Conservation (phyloP, 805 yeast species). For the Priceomyces carsonii region DNA sequence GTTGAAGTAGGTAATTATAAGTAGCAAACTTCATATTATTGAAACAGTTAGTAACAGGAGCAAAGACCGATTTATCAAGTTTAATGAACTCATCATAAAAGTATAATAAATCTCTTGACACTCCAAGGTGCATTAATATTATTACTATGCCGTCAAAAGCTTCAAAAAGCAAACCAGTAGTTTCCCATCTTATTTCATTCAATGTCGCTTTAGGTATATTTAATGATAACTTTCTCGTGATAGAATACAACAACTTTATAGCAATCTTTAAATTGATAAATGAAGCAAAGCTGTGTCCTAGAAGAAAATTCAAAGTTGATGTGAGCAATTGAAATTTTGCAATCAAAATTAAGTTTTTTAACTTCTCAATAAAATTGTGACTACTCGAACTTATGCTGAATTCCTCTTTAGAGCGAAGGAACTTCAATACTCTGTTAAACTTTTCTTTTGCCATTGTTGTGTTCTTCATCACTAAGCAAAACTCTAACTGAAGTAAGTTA, state of each 20-base stretch:
- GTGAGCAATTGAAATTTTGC: slow-evolving; percentile 37
- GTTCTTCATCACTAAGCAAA: slow-evolving; percentile 19
- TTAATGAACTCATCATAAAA: slow-evolving; percentile 51
- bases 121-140: slow-evolving; percentile 48
- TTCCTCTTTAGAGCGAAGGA: slow-evolving; percentile 27
- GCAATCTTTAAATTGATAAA: slow-evolving; percentile 47
- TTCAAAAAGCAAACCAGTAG: slow-evolving; percentile 33
- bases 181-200: slow-evolving; percentile 33
- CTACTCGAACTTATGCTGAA: slow-evolving; percentile 20
- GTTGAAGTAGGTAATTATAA: slow-evolving; percentile 11
- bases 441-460: slow-evolving; percentile 19
- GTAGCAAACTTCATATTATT: slow-evolving; percentile 18
- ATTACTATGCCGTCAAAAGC: slow-evolving; percentile 43
- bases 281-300: slow-evolving; percentile 25
- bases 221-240: slow-evolving; percentile 42
- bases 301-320: slow-evolving; percentile 19
- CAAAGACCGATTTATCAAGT: slow-evolving; percentile 28
- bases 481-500: slow-evolving; percentile 33
- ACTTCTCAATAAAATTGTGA: slow-evolving; percentile 17
- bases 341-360: slow-evolving; percentile 28
- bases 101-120: slow-evolving; percentile 58
- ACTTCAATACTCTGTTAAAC: slow-evolving; percentile 20
- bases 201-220: slow-evolving; percentile 17
- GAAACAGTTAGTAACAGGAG: slow-evolving; percentile 21
- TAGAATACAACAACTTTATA: slow-evolving; percentile 52